These are phyloP conservation scores for Pholiota conissans DNA, from an alignment of 768 basidiomycete species.

Conservation along the genomic window DNA sequence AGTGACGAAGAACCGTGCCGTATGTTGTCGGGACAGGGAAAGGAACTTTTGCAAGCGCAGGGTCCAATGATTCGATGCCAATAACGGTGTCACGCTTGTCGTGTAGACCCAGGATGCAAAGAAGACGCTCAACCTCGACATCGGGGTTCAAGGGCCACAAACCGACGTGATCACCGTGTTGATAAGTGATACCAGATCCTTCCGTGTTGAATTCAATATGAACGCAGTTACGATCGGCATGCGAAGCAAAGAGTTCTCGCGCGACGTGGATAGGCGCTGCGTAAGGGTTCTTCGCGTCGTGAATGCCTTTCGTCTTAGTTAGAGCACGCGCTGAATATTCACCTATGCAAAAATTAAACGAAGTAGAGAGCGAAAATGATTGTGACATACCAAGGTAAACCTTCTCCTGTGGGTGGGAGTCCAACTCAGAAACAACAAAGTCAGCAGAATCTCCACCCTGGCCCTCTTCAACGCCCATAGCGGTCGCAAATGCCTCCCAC, in stretches of 20 bases:
- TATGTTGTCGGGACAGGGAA: slow-evolving; percentile 99
- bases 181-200: slow-evolving; percentile 96
- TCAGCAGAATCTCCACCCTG: slow-evolving; percentile 94
- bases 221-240: slow-evolving; percentile 84
- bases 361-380: neutral
- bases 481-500: slow-evolving; percentile 88
- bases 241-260: slow-evolving; percentile 81
- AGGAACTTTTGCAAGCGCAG: slow-evolving; percentile 95
- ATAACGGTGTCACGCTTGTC: slow-evolving; percentile 83
- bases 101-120: slow-evolving; percentile 81
- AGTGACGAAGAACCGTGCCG: slow-evolving; percentile 89
- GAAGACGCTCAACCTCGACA: slow-evolving; percentile 84
- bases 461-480: slow-evolving; percentile 91
- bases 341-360: slow-evolving; percentile 42
- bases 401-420: slow-evolving; percentile 76
- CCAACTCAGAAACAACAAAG: slow-evolving; percentile 87
- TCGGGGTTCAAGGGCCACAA: slow-evolving; percentile 97
- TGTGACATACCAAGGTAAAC: slow-evolving; percentile 79
- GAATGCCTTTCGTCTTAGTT: slow-evolving; percentile 91
- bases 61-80: slow-evolving; percentile 95
- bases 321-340: slow-evolving; percentile 96
- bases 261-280: slow-evolving; percentile 77
- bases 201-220: slow-evolving; percentile 93
- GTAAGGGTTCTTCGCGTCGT: slow-evolving; percentile 97
- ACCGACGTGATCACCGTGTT: slow-evolving; percentile 97